These are phyloP conservation scores for Alternaria gaisen DNA, from an alignment of 2,329 filamentous ascomycete species.

Conservation along the genomic window DNA sequence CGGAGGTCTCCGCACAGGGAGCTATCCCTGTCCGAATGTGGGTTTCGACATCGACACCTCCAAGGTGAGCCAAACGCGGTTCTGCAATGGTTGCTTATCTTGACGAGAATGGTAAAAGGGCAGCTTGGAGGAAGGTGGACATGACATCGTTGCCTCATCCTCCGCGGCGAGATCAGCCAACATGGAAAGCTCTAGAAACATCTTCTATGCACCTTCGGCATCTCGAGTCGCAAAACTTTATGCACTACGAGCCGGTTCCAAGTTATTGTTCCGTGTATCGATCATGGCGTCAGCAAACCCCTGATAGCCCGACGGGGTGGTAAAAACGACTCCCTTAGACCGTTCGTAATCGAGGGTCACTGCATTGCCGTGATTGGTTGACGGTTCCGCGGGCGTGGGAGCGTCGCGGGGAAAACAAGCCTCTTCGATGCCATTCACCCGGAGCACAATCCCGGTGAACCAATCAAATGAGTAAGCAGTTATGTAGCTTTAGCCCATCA, in stretches of 20 bases:
- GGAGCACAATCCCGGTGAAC: not conserved
- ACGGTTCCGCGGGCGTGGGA: not conserved
- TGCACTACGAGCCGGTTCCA: slow-evolving; percentile 6
- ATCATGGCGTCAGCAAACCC: slow-evolving; percentile 4
- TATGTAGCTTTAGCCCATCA: slow-evolving; percentile 23
- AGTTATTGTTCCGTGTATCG: slow-evolving; percentile 1
- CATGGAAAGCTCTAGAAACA: not conserved
- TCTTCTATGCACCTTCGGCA: not conserved
- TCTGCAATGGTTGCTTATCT: slow-evolving; percentile 7
- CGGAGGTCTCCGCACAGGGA: not conserved
- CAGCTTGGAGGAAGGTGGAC: not conserved
- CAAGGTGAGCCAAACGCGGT: not conserved
- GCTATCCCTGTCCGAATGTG: not conserved
- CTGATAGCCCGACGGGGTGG: not conserved
- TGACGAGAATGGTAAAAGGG: slow-evolving; percentile 2
- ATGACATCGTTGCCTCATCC: slow-evolving; percentile 2
- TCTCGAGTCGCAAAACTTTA: not conserved
- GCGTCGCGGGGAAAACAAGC: not conserved
- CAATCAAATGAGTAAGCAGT: slow-evolving; percentile 25
- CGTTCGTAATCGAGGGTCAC: slow-evolving; percentile 3
- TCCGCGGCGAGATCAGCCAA: not conserved
- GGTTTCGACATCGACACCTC: slow-evolving; percentile 2
- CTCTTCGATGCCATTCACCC: not conserved
- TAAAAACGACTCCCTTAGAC: not conserved
- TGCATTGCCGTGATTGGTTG: slow-evolving; percentile 6